Evolutionary conservation across 2,329 filamentous ascomycete genomes (phyloP).

Genomic region (Fusarium globosum): DNA sequence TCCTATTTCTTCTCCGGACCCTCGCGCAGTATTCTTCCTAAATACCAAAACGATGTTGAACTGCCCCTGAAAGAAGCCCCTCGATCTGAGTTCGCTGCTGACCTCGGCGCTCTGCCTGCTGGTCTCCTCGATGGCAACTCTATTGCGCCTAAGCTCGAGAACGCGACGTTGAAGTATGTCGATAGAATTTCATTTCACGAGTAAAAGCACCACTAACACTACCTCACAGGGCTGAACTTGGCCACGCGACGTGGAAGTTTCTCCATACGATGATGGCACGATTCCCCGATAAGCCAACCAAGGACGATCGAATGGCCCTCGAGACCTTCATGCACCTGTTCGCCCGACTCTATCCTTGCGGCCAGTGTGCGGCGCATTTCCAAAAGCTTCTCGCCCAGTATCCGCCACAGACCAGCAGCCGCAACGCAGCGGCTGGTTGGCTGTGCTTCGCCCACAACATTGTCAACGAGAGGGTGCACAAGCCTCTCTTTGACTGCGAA

Average conservation of each 20-base stretch:
- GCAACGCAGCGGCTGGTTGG: slow-evolving; percentile 74
- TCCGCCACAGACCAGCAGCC: slow-evolving; percentile 72
- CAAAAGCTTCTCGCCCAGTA: slow-evolving; percentile 69
- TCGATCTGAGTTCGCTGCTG: slow-evolving; percentile 49
- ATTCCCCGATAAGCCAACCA: slow-evolving; percentile 73
- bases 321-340: slow-evolving; percentile 75
- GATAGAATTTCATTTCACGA: neutral
- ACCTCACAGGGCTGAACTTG: slow-evolving; percentile 67
- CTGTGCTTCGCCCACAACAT: slow-evolving; percentile 75
- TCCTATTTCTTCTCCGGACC: slow-evolving; percentile 68
- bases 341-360: slow-evolving; percentile 75
- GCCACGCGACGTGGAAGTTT: slow-evolving; percentile 76
- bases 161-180: slow-evolving; percentile 79
- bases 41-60: slow-evolving; percentile 37
- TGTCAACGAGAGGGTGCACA: slow-evolving; percentile 72
- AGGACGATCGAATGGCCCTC: slow-evolving; percentile 71
- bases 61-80: slow-evolving; percentile 44
- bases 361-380: slow-evolving; percentile 76
- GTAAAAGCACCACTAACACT: slow-evolving; percentile 11
- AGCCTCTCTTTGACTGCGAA: slow-evolving; percentile 72
- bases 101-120: slow-evolving; percentile 57
- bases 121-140: slow-evolving; percentile 72
- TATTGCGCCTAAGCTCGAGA: slow-evolving; percentile 84
- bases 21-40: slow-evolving; percentile 26
- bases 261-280: slow-evolving; percentile 77